phyloP scores from a whole-genome alignment of 2,329 filamentous ascomycete genomes.

The Aureobasidium sp. region DNA sequence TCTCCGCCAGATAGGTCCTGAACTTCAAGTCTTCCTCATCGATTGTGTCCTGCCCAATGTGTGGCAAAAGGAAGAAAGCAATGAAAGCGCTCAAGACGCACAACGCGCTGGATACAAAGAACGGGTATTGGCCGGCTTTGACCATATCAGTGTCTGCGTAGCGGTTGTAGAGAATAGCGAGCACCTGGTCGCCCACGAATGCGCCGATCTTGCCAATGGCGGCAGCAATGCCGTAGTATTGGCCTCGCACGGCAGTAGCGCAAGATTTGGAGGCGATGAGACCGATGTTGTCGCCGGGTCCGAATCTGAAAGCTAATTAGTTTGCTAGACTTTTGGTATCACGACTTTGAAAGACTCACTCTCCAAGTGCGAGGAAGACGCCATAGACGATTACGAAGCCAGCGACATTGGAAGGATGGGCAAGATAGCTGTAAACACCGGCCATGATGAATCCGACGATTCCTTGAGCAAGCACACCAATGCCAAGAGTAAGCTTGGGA shows the following conservation, averaged over 20 bases:
- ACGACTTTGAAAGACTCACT: slow-evolving; percentile 30
- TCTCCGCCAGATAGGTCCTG: slow-evolving; percentile 60
- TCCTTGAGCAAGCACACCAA: slow-evolving; percentile 66
- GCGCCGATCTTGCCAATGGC: slow-evolving; percentile 66
- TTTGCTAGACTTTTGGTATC: neutral
- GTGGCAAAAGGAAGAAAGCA: slow-evolving; percentile 61
- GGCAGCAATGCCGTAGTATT: slow-evolving; percentile 65
- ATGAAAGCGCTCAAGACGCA: slow-evolving; percentile 68
- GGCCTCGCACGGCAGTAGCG: slow-evolving; percentile 74
- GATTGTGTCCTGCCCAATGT: slow-evolving; percentile 80
- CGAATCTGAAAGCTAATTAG: slow-evolving; percentile 39
- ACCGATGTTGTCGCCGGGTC: slow-evolving; percentile 87
- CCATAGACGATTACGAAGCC: slow-evolving; percentile 75
- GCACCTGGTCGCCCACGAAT: slow-evolving; percentile 79
- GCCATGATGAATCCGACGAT: slow-evolving; percentile 86
- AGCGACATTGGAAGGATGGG: slow-evolving; percentile 58
- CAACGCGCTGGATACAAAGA: slow-evolving; percentile 71
- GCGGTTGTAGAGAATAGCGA: slow-evolving; percentile 60
- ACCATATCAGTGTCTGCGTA: slow-evolving; percentile 49
- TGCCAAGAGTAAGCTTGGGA: slow-evolving; percentile 64
- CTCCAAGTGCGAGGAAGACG: slow-evolving; percentile 69
- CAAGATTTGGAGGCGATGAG: slow-evolving; percentile 80
- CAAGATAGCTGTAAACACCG: slow-evolving; percentile 65
- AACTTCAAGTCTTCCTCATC: slow-evolving; percentile 69
- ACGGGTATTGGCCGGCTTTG: slow-evolving; percentile 69